phyloP scores from a whole-genome alignment of 805 yeast species.

The Yarrowia keelungensis region DNA sequence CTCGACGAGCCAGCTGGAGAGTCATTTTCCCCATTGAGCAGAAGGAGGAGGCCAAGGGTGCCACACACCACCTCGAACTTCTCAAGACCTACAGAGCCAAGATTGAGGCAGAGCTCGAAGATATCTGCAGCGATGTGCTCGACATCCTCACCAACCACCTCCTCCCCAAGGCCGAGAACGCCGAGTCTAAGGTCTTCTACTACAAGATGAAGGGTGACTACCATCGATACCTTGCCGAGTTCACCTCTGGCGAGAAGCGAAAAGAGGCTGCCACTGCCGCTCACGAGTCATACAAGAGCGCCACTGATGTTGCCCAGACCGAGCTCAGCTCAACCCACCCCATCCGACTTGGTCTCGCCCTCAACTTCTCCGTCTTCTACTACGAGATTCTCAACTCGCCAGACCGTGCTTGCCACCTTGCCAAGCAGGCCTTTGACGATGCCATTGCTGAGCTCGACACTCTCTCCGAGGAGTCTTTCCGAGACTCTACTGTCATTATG shows the following conservation, averaged over 20 bases:
- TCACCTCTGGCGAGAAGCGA: slow-evolving; percentile 88
- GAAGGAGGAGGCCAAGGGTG: slow-evolving; percentile 96
- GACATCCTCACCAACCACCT: slow-evolving; percentile 86
- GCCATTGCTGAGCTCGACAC: slow-evolving; percentile 99
- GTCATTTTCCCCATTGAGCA: slow-evolving; percentile 97
- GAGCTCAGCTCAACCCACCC: slow-evolving; percentile 99
- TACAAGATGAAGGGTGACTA: slow-evolving; percentile 99
- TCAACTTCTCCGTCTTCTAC: slow-evolving; percentile 97
- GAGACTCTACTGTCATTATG: slow-evolving; percentile 98
- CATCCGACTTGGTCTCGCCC: slow-evolving; percentile 95
- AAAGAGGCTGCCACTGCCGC: slow-evolving; percentile 92
- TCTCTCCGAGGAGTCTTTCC: slow-evolving; percentile 96
- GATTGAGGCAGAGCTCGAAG: slow-evolving; percentile 90
- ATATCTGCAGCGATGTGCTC: slow-evolving; percentile 93
- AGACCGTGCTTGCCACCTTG: slow-evolving; percentile 98
- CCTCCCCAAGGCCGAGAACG: slow-evolving; percentile 92
- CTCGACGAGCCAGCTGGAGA: slow-evolving; percentile 99
- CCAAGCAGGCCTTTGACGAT: slow-evolving; percentile 98
- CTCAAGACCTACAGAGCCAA: slow-evolving; percentile 94
- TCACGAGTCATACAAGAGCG: slow-evolving; percentile 91
- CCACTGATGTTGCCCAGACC: slow-evolving; percentile 95
- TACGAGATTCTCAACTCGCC: slow-evolving; percentile 98
- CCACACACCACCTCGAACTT: slow-evolving; percentile 84
- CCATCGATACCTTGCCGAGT: slow-evolving; percentile 98
- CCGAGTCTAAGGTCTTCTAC: slow-evolving; percentile 97